phyloP scores from a whole-genome alignment of 2,329 filamentous ascomycete genomes.

The Paracorniculantispora psalliotae region DNA sequence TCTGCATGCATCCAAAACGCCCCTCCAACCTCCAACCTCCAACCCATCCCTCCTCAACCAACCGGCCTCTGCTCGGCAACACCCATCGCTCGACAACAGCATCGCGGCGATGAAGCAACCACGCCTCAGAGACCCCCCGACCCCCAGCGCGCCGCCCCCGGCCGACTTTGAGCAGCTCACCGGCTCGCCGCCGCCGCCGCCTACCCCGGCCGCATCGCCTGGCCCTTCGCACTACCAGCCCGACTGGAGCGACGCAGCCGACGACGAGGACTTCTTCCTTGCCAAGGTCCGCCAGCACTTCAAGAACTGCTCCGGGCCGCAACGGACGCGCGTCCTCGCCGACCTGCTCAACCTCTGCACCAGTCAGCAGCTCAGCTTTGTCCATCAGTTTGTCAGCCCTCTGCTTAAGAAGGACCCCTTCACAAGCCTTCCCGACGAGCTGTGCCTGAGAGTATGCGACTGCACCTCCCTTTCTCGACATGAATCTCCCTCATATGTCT shows the following conservation, averaged over 20 bases:
- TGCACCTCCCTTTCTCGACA: neutral
- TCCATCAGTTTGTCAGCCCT: constrained; percentile 92
- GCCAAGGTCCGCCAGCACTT: constrained; percentile 77
- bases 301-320: constrained; percentile 66
- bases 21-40: too few relatives aligned
- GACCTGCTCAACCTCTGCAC: constrained; percentile 92
- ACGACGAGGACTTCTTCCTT: constrained; percentile 78
- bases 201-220: constrained; percentile 61
- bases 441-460: constrained; percentile 74
- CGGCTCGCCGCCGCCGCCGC: constrained; percentile 58
- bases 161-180: constrained; percentile 58
- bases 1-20: too few relatives aligned
- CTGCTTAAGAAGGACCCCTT: constrained; percentile 95
- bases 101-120: constrained; percentile 29
- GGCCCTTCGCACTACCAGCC: constrained; percentile 56
- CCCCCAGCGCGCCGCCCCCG: constrained; percentile 61
- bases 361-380: constrained; percentile 90
- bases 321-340: constrained; percentile 75
- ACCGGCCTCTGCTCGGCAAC: constrained; percentile 17
- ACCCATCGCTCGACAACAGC: neutral
- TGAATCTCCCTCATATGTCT: neutral
- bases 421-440: constrained; percentile 82
- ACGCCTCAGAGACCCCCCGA: constrained; percentile 54
- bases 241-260: constrained; percentile 72
- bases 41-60: neutral